Percentiles rank a stretch among this genome's conserved stretches.
Evolutionary conservation across 1,139 yeast genomes (phyloP).

Genomic region (Candida sp.): DNA sequence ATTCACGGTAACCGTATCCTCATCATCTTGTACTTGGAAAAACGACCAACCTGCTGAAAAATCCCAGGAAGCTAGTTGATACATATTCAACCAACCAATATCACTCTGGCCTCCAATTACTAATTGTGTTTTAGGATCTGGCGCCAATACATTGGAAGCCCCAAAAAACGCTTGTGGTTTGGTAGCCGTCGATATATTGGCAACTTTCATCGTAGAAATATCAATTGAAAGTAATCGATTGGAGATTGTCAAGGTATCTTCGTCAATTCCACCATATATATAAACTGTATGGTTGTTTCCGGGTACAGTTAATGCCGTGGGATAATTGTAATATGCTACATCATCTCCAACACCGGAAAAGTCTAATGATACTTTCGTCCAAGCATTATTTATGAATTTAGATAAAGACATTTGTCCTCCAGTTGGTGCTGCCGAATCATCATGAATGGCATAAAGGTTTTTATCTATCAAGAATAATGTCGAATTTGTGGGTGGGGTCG

Average conservation of each 20-base stretch:
- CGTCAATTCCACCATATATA: constrained; percentile 39
- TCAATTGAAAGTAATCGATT: constrained; percentile 36
- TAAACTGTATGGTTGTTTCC: constrained; percentile 22
- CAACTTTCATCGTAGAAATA: constrained; percentile 16
- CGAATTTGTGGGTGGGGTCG: constrained; percentile 30
- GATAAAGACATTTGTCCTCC: constrained; percentile 18
- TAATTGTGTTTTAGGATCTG: constrained; percentile 34
- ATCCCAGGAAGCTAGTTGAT: constrained; percentile 46
- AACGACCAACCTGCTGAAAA: constrained; percentile 45
- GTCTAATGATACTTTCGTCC: constrained; percentile 20
- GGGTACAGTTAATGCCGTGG: constrained; percentile 30
- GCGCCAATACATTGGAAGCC: constrained; percentile 37
- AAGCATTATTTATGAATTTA: constrained; percentile 10
- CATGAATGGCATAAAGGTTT: constrained; percentile 29
- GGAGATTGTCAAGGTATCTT: constrained; percentile 13
- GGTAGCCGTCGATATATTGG: constrained; percentile 40
- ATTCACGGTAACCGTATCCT: constrained; percentile 14
- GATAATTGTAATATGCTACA: constrained; percentile 23
- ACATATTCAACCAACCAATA: constrained; percentile 44
- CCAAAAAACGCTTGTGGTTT: constrained; percentile 45
- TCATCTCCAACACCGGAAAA: constrained; percentile 14
- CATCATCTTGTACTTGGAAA: constrained; percentile 14
- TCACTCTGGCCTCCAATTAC: constrained; percentile 40
- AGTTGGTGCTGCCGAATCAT: constrained; percentile 4
- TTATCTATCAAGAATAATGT: constrained; percentile 29